phyloP scores from a whole-genome alignment of 2,329 filamentous ascomycete genomes.

The Penicillium sclerotigenum region DNA sequence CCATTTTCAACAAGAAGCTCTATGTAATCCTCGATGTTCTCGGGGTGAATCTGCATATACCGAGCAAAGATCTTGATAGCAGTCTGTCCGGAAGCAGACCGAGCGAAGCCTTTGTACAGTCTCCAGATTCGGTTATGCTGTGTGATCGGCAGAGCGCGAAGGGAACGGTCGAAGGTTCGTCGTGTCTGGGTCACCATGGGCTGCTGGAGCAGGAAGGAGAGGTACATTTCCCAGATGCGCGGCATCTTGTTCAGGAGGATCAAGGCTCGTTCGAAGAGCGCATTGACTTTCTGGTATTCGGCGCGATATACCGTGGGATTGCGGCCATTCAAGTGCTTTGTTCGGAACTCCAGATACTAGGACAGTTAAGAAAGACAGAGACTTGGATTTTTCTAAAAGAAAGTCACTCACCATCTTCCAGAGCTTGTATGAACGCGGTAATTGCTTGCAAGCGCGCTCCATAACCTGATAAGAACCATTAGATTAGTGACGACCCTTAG shows the following conservation, averaged over 20 bases:
- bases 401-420: constrained; percentile 79
- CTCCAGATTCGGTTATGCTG: constrained; percentile 97
- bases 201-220: constrained; percentile 83
- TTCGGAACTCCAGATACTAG: constrained; percentile 81
- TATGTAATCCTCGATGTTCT: constrained; percentile 93
- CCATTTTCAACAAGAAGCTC: constrained; percentile 77
- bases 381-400: background rate
- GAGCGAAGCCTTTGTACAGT: constrained; percentile 85
- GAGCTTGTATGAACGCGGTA: constrained; percentile 94
- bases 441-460: constrained; percentile 83
- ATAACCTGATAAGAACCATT: constrained; percentile 53
- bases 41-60: constrained; percentile 96
- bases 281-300: constrained; percentile 91
- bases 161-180: constrained; percentile 83
- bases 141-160: constrained; percentile 86
- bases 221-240: constrained; percentile 95
- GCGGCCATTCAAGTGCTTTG: constrained; percentile 73
- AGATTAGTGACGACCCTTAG: constrained; percentile 6
- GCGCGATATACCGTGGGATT: constrained; percentile 75
- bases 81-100: constrained; percentile 83
- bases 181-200: constrained; percentile 86
- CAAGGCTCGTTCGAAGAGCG: constrained; percentile 86
- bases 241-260: constrained; percentile 99
- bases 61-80: constrained; percentile 90
- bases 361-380: constrained; percentile 17